These are phyloP conservation scores for Salix brachista DNA, from an alignment of 345 rosid genomes.

Conservation along the genomic window DNA sequence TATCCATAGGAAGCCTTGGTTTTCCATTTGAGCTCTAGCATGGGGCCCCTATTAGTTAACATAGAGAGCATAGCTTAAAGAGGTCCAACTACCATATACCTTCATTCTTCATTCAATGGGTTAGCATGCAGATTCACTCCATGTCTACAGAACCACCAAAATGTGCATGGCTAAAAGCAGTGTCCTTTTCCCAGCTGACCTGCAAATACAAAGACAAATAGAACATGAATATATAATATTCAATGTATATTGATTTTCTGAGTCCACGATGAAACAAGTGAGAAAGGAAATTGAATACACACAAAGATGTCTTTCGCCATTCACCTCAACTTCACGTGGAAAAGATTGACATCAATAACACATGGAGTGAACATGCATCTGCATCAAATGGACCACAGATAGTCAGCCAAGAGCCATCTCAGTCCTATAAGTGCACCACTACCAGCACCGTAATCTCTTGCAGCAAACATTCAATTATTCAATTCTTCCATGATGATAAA, in stretches of 20 bases:
- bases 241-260: not conserved
- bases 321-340: not conserved
- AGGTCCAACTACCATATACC: not conserved
- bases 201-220: constrained; percentile 10
- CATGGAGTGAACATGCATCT: not conserved
- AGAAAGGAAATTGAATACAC: not conserved
- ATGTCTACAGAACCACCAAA: not conserved
- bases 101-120: not conserved
- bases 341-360: not conserved
- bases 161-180: not conserved
- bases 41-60: not conserved
- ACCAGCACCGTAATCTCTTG: not conserved
- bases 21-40: not conserved
- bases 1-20: not conserved
- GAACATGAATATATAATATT: not conserved
- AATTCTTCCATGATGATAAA: not conserved
- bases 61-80: not conserved
- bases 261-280: not conserved
- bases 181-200: constrained; percentile 1
- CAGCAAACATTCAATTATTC: not conserved
- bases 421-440: not conserved
- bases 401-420: not conserved
- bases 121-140: not conserved
- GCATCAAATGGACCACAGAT: not conserved
- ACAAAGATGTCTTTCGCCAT: not conserved